Conservation (phyloP, 2,329 filamentous ascomycete genomes). For the Cadophora sp. region DNA sequence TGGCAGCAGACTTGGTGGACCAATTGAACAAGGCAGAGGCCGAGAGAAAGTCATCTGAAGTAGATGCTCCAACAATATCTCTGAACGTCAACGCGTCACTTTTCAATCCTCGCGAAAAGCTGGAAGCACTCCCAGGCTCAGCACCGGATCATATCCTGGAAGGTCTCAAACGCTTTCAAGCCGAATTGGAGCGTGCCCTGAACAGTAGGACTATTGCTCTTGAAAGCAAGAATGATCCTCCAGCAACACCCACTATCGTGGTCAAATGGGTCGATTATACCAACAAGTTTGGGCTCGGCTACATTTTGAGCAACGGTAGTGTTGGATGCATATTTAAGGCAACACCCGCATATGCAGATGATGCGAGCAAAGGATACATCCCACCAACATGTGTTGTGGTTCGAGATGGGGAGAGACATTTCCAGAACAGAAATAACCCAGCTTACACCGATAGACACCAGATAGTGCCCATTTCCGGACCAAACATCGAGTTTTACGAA, state of each 20-base stretch:
- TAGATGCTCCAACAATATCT: conserved; percentile 50
- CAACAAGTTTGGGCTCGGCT: conserved; percentile 84
- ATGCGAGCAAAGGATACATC: conserved; percentile 56
- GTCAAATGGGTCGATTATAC: conserved; percentile 90
- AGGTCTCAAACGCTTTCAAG: conserved; percentile 62
- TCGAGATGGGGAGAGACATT: conserved; percentile 73
- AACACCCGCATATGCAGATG: conserved; percentile 54
- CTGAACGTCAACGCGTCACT: conserved; percentile 47
- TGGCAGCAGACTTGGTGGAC: conserved; percentile 42
- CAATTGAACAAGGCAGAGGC: conserved; percentile 37
- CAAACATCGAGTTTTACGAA: conserved; percentile 74
- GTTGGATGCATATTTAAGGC: conserved; percentile 73
- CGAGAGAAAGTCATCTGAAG: conserved; percentile 33
- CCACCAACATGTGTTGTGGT: conserved; percentile 77
- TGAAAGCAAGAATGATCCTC: conserved; percentile 58
- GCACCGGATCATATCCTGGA: conserved; percentile 64
- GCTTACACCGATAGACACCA: conserved; percentile 64
- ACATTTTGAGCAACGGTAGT: conserved; percentile 82
- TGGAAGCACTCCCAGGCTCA: conserved; percentile 58
- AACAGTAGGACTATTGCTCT: conserved; percentile 69
- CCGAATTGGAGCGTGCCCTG: conserved; percentile 66
- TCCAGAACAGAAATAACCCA: conserved; percentile 65
- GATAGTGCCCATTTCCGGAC: conserved; percentile 67
- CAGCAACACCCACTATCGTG: conserved; percentile 66
- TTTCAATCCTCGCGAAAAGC: conserved; percentile 62